phyloP scores from a whole-genome alignment of 441 rosid genomes.

The Raphanus hybrid region DNA sequence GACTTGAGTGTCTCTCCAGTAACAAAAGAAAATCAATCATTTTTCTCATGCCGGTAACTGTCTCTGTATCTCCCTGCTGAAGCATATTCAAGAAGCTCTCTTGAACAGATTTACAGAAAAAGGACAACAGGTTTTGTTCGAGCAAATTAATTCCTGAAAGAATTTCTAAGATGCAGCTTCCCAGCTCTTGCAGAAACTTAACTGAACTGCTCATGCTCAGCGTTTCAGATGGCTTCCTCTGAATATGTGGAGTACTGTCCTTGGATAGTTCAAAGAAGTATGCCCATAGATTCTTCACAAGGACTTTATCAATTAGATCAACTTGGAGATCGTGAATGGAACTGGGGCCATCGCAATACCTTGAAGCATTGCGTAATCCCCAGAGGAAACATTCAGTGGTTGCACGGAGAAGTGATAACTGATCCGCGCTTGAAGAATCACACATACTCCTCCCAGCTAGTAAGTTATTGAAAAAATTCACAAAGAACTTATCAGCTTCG shows the following conservation, averaged over 20 bases:
- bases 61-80: conserved; percentile 52
- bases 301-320: too few relatives aligned
- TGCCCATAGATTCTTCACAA: too few relatives aligned
- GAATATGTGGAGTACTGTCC: too few relatives aligned
- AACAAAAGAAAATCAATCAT: conserved; percentile 65
- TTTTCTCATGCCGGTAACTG: conserved; percentile 47
- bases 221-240: too few relatives aligned
- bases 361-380: conserved; percentile 79
- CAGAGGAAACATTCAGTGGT: conserved; percentile 84
- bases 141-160: conserved; percentile 18
- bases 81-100: conserved; percentile 58
- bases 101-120: conserved; percentile 61
- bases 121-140: conserved; percentile 62
- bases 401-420: conserved; percentile 64
- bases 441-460: conserved; percentile 79
- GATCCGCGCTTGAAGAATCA: conserved; percentile 57
- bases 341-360: conserved; percentile 61
- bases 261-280: too few relatives aligned
- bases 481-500: conserved; percentile 70
- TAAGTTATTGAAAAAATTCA: conserved; percentile 71
- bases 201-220: too few relatives aligned
- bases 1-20: conserved; percentile 53
- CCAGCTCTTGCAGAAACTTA: too few relatives aligned
- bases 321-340: conserved; percentile 33
- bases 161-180: too few relatives aligned